Conservation (phyloP, 345 rosid species). For the Toxicodendron radicans region DNA sequence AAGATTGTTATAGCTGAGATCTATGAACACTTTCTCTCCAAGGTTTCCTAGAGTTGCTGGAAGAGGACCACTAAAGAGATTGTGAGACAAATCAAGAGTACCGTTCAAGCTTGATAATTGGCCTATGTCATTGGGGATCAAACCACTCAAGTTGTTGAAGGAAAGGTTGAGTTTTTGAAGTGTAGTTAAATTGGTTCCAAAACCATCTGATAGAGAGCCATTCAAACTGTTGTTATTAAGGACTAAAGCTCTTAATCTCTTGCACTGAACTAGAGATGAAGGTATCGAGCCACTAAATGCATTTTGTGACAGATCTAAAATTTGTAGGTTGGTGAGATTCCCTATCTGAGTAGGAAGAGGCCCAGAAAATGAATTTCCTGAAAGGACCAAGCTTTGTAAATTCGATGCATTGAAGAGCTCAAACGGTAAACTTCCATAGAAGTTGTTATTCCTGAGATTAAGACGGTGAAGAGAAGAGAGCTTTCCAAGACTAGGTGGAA, state of each 20-base stretch:
- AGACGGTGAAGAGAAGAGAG: constrained; percentile 62
- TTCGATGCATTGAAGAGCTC: constrained; percentile 48
- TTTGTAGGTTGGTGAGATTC: constrained; percentile 45
- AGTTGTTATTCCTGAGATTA: constrained; percentile 61
- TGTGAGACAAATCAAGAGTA: constrained; percentile 77
- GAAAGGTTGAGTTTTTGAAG: constrained; percentile 64
- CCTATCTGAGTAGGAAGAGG: constrained; percentile 61
- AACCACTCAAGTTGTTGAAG: constrained; percentile 53
- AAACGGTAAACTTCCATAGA: constrained; percentile 61
- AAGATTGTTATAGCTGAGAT: constrained; percentile 79
- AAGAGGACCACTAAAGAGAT: constrained; percentile 58
- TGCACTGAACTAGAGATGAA: constrained; percentile 49
- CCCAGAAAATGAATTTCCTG: constrained; percentile 76
- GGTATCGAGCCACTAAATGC: constrained; percentile 56
- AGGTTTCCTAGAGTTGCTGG: constrained; percentile 72
- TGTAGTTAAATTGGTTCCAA: constrained; percentile 35
- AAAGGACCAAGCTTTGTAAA: constrained; percentile 70
- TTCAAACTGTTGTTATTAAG: constrained; percentile 62
- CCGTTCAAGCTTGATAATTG: constrained; percentile 56
- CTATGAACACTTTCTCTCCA: constrained; percentile 61
- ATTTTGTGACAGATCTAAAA: constrained; percentile 61
- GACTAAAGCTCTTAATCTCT: constrained; percentile 46
- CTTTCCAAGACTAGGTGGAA: constrained; percentile 54
- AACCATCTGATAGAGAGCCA: constrained; percentile 53
- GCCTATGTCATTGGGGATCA: constrained; percentile 60